Evolutionary conservation across 768 basidiomycete species (phyloP).

Genomic region (Leccinum ochraceum): DNA sequence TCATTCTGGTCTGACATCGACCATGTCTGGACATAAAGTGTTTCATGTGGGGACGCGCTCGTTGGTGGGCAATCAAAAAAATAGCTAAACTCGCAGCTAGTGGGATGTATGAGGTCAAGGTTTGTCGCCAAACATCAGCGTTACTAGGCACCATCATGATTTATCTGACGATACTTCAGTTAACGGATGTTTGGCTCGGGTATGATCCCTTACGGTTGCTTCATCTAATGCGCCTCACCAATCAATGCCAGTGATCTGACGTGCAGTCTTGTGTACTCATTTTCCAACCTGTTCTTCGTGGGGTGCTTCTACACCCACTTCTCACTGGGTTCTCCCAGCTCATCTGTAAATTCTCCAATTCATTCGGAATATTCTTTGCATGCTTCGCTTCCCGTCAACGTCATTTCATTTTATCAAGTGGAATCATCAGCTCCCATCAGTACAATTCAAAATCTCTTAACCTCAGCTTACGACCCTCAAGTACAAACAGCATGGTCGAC

Average conservation of each 20-base stretch:
- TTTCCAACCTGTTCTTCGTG: conserved; percentile 73
- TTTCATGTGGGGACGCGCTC: conserved; percentile 30
- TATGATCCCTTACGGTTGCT: conserved; percentile 32
- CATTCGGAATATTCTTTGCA: not conserved
- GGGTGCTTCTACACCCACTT: conserved; percentile 63
- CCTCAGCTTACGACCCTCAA: conserved; percentile 13
- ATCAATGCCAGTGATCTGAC: conserved; percentile 64
- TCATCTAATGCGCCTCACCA: conserved; percentile 8
- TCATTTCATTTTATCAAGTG: not conserved
- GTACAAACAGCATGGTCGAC: conserved; percentile 51
- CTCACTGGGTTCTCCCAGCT: not conserved
- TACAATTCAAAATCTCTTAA: not conserved
- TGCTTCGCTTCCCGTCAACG: not conserved
- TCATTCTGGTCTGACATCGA: not conserved
- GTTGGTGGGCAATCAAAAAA: conserved; percentile 81
- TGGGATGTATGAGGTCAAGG: conserved; percentile 76
- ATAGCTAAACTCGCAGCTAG: conserved; percentile 64
- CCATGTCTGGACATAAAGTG: conserved; percentile 49
- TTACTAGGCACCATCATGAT: not conserved
- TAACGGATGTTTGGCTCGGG: conserved; percentile 91
- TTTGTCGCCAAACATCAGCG: conserved; percentile 27
- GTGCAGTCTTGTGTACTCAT: conserved; percentile 74
- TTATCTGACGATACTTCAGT: conserved; percentile 41
- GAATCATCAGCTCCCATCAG: not conserved
- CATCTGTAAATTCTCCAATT: not conserved